Base-by-base conservation (phyloP, 495 filamentous ascomycete genomes). In the Massariosphaeria phaeospora region DNA sequence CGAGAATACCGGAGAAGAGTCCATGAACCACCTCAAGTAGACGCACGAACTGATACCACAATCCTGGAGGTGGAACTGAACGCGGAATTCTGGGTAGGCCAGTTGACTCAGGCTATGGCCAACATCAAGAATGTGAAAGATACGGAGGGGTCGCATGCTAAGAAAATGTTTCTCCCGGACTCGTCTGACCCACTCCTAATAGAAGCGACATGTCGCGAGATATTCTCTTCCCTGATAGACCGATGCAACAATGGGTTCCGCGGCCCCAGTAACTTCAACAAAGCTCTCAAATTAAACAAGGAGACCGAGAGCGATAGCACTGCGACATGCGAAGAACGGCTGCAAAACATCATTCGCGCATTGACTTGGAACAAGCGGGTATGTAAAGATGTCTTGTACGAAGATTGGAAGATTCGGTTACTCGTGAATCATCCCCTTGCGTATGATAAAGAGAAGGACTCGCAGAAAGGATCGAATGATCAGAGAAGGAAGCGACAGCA, bases 341-440 rank as follows among this genome's bases (percentile, higher is more conserved):
- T 53, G 21, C 5, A 35, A 8, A 53, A 45, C 18, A 21, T 45
- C 1, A 44, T 53, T 2, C 10, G 34, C 13, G 50, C 39, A 6
- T 44, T 53, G 39, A 35, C 8, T 2, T 34, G 39, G 27, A 53
- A 45, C 38, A 53, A 53, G 23, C 26, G 50, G 11, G 50, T 53
- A 23, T 53, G 40, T 24, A 53, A 45, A 25, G 50, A 53, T 45
- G 50, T 53, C 29, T 33, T 44, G 26, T 44, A 44, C 27, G 50
- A 53, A 29, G 40, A 44, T 26, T 44, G 40, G 39, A 53, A 53
- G 40, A 53, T 53, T 29, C 1, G 27, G 18, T 26, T 53, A 21
- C 39, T 53, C n/a, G 38, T 44, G 9, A 53, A 53, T 18, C 27
- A 33, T 17, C 50, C 50, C 2, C 20, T 53, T 20, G 40, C 39